A percentile compares a stretch with the other conserved stretches of the same genome.
phyloP scores from a whole-genome alignment of 2,329 filamentous ascomycete species.

The Sporothrix humicola region DNA sequence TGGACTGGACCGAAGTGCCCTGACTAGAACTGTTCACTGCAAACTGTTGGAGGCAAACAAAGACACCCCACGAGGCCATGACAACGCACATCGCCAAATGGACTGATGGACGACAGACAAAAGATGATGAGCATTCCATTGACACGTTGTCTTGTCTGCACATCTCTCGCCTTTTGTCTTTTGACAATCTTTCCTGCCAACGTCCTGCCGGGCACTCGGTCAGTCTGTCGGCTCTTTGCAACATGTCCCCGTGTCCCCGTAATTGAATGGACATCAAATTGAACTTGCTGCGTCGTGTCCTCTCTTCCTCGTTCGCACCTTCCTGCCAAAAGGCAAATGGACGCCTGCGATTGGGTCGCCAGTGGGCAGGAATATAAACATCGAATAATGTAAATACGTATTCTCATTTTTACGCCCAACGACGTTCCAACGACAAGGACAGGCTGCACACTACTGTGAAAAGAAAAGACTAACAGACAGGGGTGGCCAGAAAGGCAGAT shows the following conservation, averaged over 20 bases:
- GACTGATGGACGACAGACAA: background rate
- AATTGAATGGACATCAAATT: background rate
- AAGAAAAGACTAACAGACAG: background rate
- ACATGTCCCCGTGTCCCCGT: background rate
- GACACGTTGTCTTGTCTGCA: background rate
- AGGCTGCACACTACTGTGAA: background rate
- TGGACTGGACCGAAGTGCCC: background rate
- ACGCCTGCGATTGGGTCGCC: constrained; percentile 6
- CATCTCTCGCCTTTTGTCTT: background rate
- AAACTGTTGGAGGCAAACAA: background rate
- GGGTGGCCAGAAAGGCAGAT: constrained; percentile 15
- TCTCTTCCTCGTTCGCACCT: background rate
- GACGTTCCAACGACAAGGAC: background rate
- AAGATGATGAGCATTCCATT: background rate
- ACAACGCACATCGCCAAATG: constrained; percentile 6
- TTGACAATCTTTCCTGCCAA: background rate
- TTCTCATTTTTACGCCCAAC: background rate
- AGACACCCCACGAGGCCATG: constrained; percentile 7
- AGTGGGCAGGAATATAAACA: background rate
- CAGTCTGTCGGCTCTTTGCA: constrained; percentile 12
- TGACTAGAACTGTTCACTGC: too few relatives aligned
- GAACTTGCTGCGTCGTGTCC: background rate
- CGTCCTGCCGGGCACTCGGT: constrained; percentile 2
- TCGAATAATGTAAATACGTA: constrained; percentile 25
- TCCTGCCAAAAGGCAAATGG: background rate